Percentiles rank a stretch among this genome's conserved stretches.
Evolutionary conservation across 176 grass and related monocot genomes (phyloP).

Genomic region (Poa pratensis): DNA sequence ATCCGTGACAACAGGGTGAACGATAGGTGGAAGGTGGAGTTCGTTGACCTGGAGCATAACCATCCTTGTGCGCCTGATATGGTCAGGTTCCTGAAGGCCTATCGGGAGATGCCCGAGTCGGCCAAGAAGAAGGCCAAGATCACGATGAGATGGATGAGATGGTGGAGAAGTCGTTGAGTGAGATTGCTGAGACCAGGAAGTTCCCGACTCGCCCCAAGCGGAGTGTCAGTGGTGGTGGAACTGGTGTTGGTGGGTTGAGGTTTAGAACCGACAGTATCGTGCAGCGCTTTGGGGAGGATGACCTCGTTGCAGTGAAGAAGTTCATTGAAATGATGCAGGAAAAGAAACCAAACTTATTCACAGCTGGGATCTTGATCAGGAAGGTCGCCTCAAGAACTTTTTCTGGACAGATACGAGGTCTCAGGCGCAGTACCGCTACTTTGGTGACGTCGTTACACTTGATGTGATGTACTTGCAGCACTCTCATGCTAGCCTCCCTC

Average conservation of each 20-base stretch:
- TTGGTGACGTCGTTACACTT: slow-evolving; percentile 66
- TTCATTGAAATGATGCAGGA: slow-evolving; percentile 74
- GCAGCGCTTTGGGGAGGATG: slow-evolving; percentile 57
- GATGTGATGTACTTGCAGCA: slow-evolving; percentile 81
- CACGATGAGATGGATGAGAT: slow-evolving; percentile 55
- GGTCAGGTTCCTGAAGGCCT: slow-evolving; percentile 84
- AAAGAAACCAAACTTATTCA: slow-evolving; percentile 76
- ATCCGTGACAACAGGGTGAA: slow-evolving; percentile 65
- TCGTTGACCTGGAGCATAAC: slow-evolving; percentile 77
- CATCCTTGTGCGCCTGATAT: slow-evolving; percentile 81
- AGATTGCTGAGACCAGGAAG: slow-evolving; percentile 62
- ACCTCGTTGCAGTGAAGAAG: slow-evolving; percentile 52
- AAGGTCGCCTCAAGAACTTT: slow-evolving; percentile 66
- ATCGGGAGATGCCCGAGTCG: slow-evolving; percentile 68
- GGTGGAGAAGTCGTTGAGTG: slow-evolving; percentile 58
- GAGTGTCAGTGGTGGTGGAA: slow-evolving; percentile 26
- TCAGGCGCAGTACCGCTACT: slow-evolving; percentile 66
- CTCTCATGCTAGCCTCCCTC: slow-evolving; percentile 43
- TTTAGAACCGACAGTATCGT: slow-evolving; percentile 40
- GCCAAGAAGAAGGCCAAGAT: slow-evolving; percentile 65
- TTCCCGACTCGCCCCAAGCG: slow-evolving; percentile 59
- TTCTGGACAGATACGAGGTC: slow-evolving; percentile 86
- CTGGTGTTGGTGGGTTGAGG: slow-evolving; percentile 40
- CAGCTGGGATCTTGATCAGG: slow-evolving; percentile 81
- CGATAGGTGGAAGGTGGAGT: slow-evolving; percentile 76